A percentile compares a stretch with the other conserved stretches of the same genome.
Evolutionary conservation across 768 basidiomycete species (phyloP).

Genomic region (Dictyophora rubrovolvata): DNA sequence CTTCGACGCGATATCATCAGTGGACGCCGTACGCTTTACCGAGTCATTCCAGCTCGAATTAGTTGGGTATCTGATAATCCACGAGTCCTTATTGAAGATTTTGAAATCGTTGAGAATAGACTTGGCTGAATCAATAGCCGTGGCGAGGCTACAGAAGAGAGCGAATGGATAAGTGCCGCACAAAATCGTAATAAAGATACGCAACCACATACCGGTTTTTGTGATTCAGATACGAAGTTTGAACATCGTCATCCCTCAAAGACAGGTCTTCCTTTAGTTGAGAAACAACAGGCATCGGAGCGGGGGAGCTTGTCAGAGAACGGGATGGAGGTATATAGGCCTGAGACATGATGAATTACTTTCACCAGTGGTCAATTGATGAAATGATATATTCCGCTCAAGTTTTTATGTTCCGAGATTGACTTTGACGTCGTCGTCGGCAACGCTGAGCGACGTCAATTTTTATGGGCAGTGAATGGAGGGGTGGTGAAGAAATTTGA

Average conservation of each 20-base stretch:
- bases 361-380: neutral
- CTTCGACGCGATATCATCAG: constrained; percentile 63
- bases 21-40: constrained; percentile 63
- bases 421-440: too few relatives aligned
- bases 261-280: constrained; percentile 22
- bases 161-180: neutral
- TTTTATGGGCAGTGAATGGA: too few relatives aligned
- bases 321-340: neutral
- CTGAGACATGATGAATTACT: neutral
- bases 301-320: neutral
- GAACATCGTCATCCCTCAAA: constrained; percentile 44
- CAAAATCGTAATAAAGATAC: neutral
- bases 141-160: constrained; percentile 44
- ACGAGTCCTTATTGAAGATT: constrained; percentile 74
- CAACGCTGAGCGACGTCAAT: too few relatives aligned
- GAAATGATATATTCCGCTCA: neutral
- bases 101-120: constrained; percentile 59
- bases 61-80: constrained; percentile 84
- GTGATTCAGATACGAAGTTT: constrained; percentile 64
- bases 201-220: constrained; percentile 57
- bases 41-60: constrained; percentile 25
- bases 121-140: constrained; percentile 67
- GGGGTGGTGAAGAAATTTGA: too few relatives aligned
- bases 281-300: neutral
- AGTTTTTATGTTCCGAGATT: too few relatives aligned